A percentile compares a stretch with the other conserved stretches of the same genome.
Conservation (phyloP, 441 rosid genomes). For the Breynia disticha region DNA sequence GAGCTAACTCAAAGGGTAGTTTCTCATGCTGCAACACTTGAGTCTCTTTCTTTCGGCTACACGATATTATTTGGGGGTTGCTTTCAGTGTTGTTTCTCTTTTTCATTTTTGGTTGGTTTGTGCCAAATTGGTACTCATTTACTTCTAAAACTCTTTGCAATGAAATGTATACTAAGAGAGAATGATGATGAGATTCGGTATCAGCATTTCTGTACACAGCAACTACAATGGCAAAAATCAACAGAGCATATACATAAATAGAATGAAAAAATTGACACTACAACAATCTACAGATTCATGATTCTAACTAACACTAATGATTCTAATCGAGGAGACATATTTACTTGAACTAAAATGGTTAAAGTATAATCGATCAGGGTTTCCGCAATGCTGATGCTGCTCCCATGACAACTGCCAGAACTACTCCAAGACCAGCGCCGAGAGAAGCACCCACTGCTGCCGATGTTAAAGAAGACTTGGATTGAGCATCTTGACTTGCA, state of each 20-base stretch:
- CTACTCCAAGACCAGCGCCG: constrained; percentile 86
- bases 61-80: not conserved
- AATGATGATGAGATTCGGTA: no score
- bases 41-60: constrained; percentile 11
- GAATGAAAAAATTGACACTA: no score
- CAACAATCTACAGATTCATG: no score
- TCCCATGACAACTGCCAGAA: constrained; percentile 95
- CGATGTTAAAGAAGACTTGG: constrained; percentile 61
- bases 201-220: no score
- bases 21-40: constrained; percentile 50
- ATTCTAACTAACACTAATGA: no score
- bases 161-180: no score
- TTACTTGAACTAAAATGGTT: no score
- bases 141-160: no score
- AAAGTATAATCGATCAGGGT: constrained; percentile 34
- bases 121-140: not conserved
- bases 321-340: no score
- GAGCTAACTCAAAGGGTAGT: constrained; percentile 21
- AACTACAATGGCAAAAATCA: no score
- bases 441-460: constrained; percentile 91
- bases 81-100: not conserved
- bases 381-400: constrained; percentile 94
- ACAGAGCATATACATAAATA: no score
- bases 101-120: not conserved
- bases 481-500: constrained; percentile 31